Percentiles rank a stretch among this genome's conserved stretches.
Conservation (phyloP, 768 basidiomycete genomes). For the Auriscalpium vulgare region DNA sequence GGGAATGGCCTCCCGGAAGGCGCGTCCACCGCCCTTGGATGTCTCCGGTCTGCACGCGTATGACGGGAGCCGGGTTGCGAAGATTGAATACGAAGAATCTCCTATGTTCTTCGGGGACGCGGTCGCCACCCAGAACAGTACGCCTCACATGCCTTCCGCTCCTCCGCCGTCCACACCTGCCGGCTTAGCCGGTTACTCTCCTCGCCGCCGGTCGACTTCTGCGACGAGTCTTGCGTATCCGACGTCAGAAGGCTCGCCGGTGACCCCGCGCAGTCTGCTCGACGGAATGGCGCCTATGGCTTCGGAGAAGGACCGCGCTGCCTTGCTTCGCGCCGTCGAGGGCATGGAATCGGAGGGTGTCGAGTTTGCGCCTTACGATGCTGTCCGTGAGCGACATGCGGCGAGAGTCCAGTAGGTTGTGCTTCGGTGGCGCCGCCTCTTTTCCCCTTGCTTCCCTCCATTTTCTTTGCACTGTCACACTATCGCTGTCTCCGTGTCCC, state of each 20-base stretch:
- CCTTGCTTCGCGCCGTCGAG: not conserved
- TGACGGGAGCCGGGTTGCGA: not conserved
- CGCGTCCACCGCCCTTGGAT: not conserved
- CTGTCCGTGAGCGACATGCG: too few species aligned
- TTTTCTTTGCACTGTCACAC: too few species aligned
- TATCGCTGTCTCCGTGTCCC: too few species aligned
- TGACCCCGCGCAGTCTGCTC: constrained; percentile 8
- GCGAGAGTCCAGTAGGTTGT: too few species aligned
- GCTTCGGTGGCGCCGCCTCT: too few species aligned
- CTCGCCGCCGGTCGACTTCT: constrained; percentile 2
- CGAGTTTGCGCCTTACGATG: too few species aligned
- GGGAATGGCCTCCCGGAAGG: not conserved
- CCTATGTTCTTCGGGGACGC: not conserved
- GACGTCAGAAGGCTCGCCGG: constrained; percentile 10
- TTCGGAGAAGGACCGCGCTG: not conserved
- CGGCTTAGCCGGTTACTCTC: not conserved
- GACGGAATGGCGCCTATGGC: not conserved
- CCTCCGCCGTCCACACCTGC: not conserved
- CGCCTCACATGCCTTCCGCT: not conserved
- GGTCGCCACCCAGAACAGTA: not conserved
- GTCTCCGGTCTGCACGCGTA: not conserved
- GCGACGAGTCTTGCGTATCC: constrained; percentile 3
- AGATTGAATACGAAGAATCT: not conserved
- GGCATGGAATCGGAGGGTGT: not conserved
- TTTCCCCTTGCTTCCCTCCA: too few species aligned